phyloP scores from a whole-genome alignment of 2,329 filamentous ascomycete genomes.

The Achaetomium macrosporum region DNA sequence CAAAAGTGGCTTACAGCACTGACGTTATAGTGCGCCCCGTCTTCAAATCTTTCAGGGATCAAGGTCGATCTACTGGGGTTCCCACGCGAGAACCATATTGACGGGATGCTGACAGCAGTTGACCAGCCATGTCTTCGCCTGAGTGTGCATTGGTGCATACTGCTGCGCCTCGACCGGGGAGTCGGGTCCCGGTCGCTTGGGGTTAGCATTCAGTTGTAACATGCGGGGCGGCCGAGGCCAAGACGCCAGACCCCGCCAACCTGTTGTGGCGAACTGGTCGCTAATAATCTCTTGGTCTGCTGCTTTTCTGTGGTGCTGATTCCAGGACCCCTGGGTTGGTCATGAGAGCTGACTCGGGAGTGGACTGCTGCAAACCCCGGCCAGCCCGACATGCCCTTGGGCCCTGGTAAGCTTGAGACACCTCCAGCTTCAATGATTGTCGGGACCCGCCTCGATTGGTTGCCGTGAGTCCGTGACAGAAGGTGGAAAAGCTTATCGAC shows the following conservation, averaged over 20 bases:
- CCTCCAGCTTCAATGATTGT: slow-evolving; percentile 7
- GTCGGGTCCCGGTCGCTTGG: too few relatives aligned
- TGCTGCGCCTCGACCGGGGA: too few relatives aligned
- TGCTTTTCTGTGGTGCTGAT: not conserved
- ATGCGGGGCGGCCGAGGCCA: too few relatives aligned
- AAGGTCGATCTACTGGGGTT: slow-evolving; percentile 1
- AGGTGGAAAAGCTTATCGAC: slow-evolving; percentile 12
- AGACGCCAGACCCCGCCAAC: too few relatives aligned
- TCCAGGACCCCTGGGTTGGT: slow-evolving; percentile 1
- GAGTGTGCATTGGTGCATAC: too few relatives aligned
- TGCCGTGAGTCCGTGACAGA: too few relatives aligned
- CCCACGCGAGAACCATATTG: not conserved
- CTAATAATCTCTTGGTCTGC: too few relatives aligned
- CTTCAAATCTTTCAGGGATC: slow-evolving; percentile 1
- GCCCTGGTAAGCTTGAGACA: not conserved
- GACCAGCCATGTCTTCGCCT: too few relatives aligned
- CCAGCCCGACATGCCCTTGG: not conserved
- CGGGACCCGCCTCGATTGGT: slow-evolving; percentile 19
- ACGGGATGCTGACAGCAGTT: not conserved
- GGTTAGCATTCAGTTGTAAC: too few relatives aligned
- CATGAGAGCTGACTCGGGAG: not conserved
- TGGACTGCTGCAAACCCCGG: slow-evolving; percentile 8
- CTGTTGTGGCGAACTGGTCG: too few relatives aligned
- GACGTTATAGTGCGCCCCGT: slow-evolving; percentile 1
- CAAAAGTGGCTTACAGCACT: not conserved